Evolutionary conservation across 192 early-diverging fungal species (phyloP).

Genomic region (Lunasporangiospora selenospora): DNA sequence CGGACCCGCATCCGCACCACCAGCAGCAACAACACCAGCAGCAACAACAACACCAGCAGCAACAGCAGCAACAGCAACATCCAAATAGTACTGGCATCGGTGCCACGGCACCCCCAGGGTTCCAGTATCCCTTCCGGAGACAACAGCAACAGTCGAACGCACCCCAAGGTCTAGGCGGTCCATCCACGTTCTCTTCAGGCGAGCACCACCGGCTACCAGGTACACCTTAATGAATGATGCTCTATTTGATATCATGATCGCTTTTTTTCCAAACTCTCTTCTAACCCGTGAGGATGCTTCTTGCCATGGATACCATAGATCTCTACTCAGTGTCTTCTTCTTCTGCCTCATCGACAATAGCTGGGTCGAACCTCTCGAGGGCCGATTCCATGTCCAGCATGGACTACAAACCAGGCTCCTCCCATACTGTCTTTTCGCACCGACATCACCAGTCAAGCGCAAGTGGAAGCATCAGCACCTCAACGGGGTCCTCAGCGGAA

Average conservation of each 20-base stretch:
- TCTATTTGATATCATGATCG: background rate
- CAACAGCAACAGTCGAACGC: background rate
- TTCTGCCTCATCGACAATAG: slow-evolving; percentile 31
- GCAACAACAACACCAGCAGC: background rate
- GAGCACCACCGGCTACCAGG: background rate
- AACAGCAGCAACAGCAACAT: slow-evolving; percentile 7
- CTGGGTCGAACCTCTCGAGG: slow-evolving; percentile 38
- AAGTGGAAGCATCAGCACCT: slow-evolving; percentile 10
- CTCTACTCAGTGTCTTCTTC: slow-evolving; percentile 41
- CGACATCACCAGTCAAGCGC: slow-evolving; percentile 21
- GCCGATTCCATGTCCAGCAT: slow-evolving; percentile 38
- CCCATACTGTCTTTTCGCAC: slow-evolving; percentile 1
- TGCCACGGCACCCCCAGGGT: no score
- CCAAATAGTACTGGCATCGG: no score
- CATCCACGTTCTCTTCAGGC: background rate
- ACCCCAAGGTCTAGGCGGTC: background rate
- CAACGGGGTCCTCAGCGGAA: slow-evolving; percentile 16
- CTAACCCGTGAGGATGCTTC: background rate
- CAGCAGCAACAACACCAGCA: slow-evolving; percentile 1
- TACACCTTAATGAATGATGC: background rate
- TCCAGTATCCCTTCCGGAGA: no score
- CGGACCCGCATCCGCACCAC: background rate
- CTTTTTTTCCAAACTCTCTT: background rate
- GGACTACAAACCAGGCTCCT: slow-evolving; percentile 27
- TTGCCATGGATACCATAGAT: slow-evolving; percentile 5